These are phyloP conservation scores for Flaveria sonorensis DNA, from an alignment of 129 eudicot species.

Conservation along the genomic window DNA sequence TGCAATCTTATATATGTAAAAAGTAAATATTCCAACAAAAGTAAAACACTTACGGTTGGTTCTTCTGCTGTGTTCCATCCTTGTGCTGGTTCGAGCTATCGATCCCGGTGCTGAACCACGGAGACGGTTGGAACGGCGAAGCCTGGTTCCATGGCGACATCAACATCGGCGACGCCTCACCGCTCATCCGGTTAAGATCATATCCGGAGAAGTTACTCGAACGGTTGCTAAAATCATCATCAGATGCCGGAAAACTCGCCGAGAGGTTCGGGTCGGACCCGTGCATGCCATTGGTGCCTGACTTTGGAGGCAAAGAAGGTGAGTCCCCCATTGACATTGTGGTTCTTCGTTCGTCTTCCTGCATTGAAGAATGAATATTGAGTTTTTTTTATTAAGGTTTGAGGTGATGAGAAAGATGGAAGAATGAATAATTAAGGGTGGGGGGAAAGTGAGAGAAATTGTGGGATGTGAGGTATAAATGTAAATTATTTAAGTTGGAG, in stretches of 20 bases:
- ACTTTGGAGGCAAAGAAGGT: constrained; percentile 38
- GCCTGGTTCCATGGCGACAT: constrained; percentile 87
- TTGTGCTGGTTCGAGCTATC: background rate
- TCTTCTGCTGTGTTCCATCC: background rate
- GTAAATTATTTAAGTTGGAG: constrained; percentile 2
- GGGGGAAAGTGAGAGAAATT: constrained; percentile 34
- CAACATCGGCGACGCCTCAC: constrained; percentile 74
- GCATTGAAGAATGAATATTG: constrained; percentile 19
- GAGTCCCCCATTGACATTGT: constrained; percentile 29
- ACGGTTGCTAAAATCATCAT: constrained; percentile 40
- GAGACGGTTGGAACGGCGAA: constrained; percentile 42
- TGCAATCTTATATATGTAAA: background rate
- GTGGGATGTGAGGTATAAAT: constrained; percentile 27
- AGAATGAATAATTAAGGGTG: constrained; percentile 19
- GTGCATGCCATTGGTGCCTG: constrained; percentile 24
- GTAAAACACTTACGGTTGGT: background rate
- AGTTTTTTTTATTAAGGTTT: background rate
- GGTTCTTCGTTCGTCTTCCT: constrained; percentile 32
- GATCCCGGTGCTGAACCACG: constrained; percentile 41
- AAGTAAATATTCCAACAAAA: background rate
- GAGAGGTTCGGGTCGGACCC: constrained; percentile 44
- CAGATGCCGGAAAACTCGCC: constrained; percentile 12
- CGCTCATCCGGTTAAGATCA: constrained; percentile 54
- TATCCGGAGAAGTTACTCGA: constrained; percentile 66
- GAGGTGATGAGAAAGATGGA: constrained; percentile 2